phyloP scores from a whole-genome alignment of 768 basidiomycete species.

The Rubroboletus satanas region DNA sequence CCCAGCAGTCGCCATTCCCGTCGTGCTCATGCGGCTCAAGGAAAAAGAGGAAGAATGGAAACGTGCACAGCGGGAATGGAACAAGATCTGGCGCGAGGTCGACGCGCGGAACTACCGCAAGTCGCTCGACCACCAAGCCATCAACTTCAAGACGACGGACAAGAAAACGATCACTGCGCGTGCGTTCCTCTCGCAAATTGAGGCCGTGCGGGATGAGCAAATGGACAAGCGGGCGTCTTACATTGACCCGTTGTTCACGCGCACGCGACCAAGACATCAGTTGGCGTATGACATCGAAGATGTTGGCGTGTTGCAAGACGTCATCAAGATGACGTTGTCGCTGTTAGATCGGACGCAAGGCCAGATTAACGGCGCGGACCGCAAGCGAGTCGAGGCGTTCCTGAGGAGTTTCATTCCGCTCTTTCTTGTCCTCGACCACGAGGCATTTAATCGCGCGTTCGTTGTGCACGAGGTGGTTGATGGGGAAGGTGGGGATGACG shows the following conservation, averaged over 20 bases:
- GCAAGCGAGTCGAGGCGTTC: slow-evolving; percentile 79
- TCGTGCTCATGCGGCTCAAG: slow-evolving; percentile 85
- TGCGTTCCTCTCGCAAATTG: slow-evolving; percentile 78
- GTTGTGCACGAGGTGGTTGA: slow-evolving; percentile 61
- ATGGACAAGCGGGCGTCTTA: slow-evolving; percentile 65
- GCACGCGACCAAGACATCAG: slow-evolving; percentile 71
- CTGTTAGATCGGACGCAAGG: slow-evolving; percentile 87
- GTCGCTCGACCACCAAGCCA: slow-evolving; percentile 89
- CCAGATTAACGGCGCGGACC: slow-evolving; percentile 65
- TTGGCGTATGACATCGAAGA: slow-evolving; percentile 76
- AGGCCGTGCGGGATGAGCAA: slow-evolving; percentile 79
- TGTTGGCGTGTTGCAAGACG: slow-evolving; percentile 75
- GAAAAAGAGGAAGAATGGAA: slow-evolving; percentile 99
- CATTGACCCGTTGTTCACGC: slow-evolving; percentile 48
- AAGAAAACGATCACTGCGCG: slow-evolving; percentile 79
- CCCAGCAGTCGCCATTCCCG: slow-evolving; percentile 82
- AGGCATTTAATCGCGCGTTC: slow-evolving; percentile 67
- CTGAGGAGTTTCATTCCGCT: slow-evolving; percentile 72
- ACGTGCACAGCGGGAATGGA: slow-evolving; percentile 95
- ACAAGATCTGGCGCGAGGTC: slow-evolving; percentile 97
- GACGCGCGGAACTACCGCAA: slow-evolving; percentile 92
- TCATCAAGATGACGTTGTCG: slow-evolving; percentile 82
- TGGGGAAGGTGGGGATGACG: slow-evolving; percentile 53
- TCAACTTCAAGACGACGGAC: slow-evolving; percentile 85
- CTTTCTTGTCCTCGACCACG: slow-evolving; percentile 72